Evolutionary conservation across 352 stramenopile species (phyloP).

Genomic region (Pythium guiyangense): DNA sequence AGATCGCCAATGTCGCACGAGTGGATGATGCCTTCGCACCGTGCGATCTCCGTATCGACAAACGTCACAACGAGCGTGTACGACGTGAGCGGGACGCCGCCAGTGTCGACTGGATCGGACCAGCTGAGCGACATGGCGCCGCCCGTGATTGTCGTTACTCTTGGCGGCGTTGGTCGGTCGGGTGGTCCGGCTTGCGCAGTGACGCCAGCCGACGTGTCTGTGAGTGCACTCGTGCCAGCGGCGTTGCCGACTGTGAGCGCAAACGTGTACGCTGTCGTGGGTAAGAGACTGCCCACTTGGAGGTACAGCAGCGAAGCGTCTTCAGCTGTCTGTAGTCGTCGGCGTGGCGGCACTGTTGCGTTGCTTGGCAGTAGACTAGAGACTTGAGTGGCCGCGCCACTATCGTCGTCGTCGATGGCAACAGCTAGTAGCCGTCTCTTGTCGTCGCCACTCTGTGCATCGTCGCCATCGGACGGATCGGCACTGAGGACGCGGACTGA

Average conservation of each 20-base stretch:
- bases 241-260: slow-evolving; percentile 29
- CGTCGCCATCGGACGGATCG: too few species aligned
- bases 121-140: slow-evolving; percentile 36
- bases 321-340: slow-evolving; percentile 4
- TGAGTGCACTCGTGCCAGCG: slow-evolving; percentile 23
- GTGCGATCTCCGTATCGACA: slow-evolving; percentile 14
- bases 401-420: neutral
- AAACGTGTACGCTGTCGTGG: slow-evolving; percentile 37
- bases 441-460: neutral
- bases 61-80: slow-evolving; percentile 29
- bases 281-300: slow-evolving; percentile 40
- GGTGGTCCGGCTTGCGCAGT: slow-evolving; percentile 24
- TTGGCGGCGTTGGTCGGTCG: slow-evolving; percentile 22
- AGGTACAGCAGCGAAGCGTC: slow-evolving; percentile 13
- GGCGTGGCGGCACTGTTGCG: neutral
- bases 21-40: slow-evolving; percentile 39
- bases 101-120: slow-evolving; percentile 44
- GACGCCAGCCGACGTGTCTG: neutral
- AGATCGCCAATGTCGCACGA: slow-evolving; percentile 31
- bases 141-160: slow-evolving; percentile 20
- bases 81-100: slow-evolving; percentile 36
- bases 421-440: neutral
- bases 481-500: slow-evolving; percentile 8
- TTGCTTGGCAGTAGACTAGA: too few species aligned
- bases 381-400: too few species aligned